Base-by-base conservation (phyloP, 257 asterid genomes). In the Voacanga thouarsii region DNA sequence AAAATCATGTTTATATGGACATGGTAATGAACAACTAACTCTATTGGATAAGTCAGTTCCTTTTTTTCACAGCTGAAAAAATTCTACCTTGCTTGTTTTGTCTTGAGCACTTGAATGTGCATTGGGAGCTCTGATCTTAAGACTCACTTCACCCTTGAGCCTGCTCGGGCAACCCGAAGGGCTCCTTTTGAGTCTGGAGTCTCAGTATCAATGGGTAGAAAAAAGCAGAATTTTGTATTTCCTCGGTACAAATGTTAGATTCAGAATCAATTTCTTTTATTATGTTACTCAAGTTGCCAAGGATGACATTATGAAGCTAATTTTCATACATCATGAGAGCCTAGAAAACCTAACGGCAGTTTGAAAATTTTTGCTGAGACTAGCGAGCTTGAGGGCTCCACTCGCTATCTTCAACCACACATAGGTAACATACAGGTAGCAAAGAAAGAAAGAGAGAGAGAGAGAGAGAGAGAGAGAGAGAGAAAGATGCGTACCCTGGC, bases 21-120 rank as follows among this genome's bases (percentile, higher is more conserved):
- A 64, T 69, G 86, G 85, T 85, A 75, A 72, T 63, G 53, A 49
- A 81, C 55, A 33, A 9, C 24, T 61, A 33, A 9, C 24, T 61
- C 45, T 23, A 16, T 41, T 55, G 49, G 19, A 53, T 14, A 66
- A 21, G 53, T 68, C 2, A 15, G 16, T 12, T 49, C 39, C 12
- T 26, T 73, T 19, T 15, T 19, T 45, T 44, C 33, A 24, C 30
- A 7, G n/a, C 71, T 47, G 11, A 53, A 68, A 68, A 7, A 56
- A 55, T 37, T 41, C 16, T 39, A 16, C 33, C 1, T 45, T 78
- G 18, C 39, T 66, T 51, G 41, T 23, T 68, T 21, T 78, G 14
- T 56, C 30, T 43, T 71, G 11, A 37, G 8, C 24, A 71, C 64
- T n/a, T 56, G 50, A 19, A 41, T 16, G 24, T 14, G 60, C 71